A percentile compares a stretch with the other conserved stretches of the same genome.
Evolutionary conservation across 495 filamentous ascomycete species (phyloP).

Genomic region (Hypoxylon lienhwacheense): DNA sequence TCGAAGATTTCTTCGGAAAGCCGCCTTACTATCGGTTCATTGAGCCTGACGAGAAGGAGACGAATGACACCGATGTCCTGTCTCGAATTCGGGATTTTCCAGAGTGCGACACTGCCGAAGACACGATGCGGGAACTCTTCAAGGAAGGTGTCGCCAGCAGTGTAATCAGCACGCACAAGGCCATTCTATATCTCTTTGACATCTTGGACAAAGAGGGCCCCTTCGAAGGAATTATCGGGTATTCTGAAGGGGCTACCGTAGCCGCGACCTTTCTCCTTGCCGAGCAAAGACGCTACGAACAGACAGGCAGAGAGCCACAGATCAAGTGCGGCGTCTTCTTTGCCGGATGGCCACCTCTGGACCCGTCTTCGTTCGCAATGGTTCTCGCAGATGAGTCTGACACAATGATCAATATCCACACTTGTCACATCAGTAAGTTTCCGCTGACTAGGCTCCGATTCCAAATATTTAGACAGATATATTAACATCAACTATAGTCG

Average conservation of each 20-base stretch:
- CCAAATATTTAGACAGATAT: background rate
- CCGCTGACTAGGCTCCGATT: background rate
- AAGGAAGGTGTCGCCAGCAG: conserved; percentile 50
- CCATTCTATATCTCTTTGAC: conserved; percentile 48
- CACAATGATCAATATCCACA: conserved; percentile 55
- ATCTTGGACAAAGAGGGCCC: conserved; percentile 56
- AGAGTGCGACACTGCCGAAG: conserved; percentile 50
- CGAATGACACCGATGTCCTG: conserved; percentile 50
- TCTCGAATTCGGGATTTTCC: conserved; percentile 55
- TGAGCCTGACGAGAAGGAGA: conserved; percentile 49
- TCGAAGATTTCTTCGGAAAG: conserved; percentile 56
- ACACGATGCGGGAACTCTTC: conserved; percentile 56
- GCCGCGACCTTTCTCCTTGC: conserved; percentile 59
- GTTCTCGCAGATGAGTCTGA: conserved; percentile 58
- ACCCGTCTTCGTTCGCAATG: conserved; percentile 48
- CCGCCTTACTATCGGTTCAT: conserved; percentile 56
- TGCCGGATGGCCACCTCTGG: conserved; percentile 59
- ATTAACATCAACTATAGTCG: conserved; percentile 43
- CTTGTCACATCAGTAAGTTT: conserved; percentile 58
- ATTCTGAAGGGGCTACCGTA: conserved; percentile 63
- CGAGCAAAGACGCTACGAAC: conserved; percentile 50
- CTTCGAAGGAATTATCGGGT: conserved; percentile 59
- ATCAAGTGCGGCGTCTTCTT: conserved; percentile 62
- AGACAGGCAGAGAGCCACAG: conserved; percentile 50
- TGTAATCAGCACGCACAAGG: conserved; percentile 45